Conservation (phyloP, 1,284 basidiomycete genomes). For the Laetiporus sulphureus region DNA sequence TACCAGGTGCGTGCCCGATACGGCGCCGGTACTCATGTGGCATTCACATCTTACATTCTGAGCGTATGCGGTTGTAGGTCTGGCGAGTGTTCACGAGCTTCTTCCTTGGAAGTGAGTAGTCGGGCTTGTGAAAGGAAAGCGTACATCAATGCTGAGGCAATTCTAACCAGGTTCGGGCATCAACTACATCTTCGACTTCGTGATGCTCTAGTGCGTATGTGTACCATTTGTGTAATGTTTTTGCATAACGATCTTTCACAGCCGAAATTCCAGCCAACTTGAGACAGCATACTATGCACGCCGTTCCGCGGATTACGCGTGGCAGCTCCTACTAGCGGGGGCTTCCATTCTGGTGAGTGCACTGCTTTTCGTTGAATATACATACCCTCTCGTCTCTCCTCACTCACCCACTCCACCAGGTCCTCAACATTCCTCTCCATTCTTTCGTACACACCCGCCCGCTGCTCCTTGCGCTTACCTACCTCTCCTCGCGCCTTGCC, state of each 20-base stretch:
- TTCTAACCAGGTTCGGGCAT: conserved; percentile 56
- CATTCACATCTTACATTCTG: neutral
- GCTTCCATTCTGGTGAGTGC: conserved; percentile 28
- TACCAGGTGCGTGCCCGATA: conserved; percentile 58
- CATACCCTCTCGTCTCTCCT: neutral
- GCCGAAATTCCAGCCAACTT: conserved; percentile 57
- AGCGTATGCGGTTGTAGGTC: conserved; percentile 36
- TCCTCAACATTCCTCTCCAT: conserved; percentile 59
- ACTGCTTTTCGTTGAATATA: too few species aligned
- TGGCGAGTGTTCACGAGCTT: conserved; percentile 77
- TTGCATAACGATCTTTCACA: conserved; percentile 20
- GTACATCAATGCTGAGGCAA: too few species aligned
- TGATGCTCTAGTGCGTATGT: conserved; percentile 65
- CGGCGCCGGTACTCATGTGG: neutral
- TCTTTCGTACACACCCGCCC: conserved; percentile 57
- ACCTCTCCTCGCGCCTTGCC: conserved; percentile 61
- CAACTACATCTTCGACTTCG: conserved; percentile 63
- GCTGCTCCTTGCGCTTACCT: conserved; percentile 62
- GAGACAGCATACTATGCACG: conserved; percentile 55
- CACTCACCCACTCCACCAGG: conserved; percentile 22
- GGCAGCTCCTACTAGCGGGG: conserved; percentile 59
- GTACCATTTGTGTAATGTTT: neutral
- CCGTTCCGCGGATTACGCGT: conserved; percentile 66
- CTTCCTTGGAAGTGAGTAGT: conserved; percentile 65
- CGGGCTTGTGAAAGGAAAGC: too few species aligned